Evolutionary conservation across 1,139 yeast genomes (phyloP).

Genomic region (Yamadazyma diospyri): DNA sequence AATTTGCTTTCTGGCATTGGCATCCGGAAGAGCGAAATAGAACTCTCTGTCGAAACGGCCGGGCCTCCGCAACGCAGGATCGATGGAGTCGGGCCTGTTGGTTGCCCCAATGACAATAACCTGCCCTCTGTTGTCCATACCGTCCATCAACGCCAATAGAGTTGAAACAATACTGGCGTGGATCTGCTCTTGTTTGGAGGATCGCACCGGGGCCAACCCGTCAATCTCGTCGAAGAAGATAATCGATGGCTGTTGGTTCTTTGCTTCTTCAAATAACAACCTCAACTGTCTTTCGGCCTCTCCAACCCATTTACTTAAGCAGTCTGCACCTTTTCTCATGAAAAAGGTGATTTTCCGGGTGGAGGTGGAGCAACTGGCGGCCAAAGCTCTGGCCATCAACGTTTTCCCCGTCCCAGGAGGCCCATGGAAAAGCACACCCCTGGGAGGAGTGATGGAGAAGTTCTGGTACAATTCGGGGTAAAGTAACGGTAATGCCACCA

Average conservation of each 20-base stretch:
- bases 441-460: conserved; percentile 91
- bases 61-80: conserved; percentile 95
- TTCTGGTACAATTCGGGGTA: conserved; percentile 93
- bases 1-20: conserved; percentile 73
- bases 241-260: conserved; percentile 91
- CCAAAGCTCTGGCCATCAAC: conserved; percentile 94
- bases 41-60: conserved; percentile 98
- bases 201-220: conserved; percentile 96
- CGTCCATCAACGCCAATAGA: conserved; percentile 93
- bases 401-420: conserved; percentile 99
- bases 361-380: conserved; percentile 88
- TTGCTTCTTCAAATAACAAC: conserved; percentile 90
- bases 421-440: conserved; percentile 97
- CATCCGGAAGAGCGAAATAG: conserved; percentile 89
- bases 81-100: conserved; percentile 95
- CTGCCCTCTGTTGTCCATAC: conserved; percentile 96
- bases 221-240: conserved; percentile 97
- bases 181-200: conserved; percentile 95
- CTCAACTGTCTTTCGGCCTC: conserved; percentile 96
- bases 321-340: conserved; percentile 98
- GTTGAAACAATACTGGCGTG: conserved; percentile 98
- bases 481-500: conserved; percentile 90
- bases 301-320: conserved; percentile 97
- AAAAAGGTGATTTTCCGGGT: conserved; percentile 86
- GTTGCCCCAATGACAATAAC: conserved; percentile 98